Base-by-base conservation (phyloP, 2,329 filamentous ascomycete species). In the Arthroderma uncinatum region DNA sequence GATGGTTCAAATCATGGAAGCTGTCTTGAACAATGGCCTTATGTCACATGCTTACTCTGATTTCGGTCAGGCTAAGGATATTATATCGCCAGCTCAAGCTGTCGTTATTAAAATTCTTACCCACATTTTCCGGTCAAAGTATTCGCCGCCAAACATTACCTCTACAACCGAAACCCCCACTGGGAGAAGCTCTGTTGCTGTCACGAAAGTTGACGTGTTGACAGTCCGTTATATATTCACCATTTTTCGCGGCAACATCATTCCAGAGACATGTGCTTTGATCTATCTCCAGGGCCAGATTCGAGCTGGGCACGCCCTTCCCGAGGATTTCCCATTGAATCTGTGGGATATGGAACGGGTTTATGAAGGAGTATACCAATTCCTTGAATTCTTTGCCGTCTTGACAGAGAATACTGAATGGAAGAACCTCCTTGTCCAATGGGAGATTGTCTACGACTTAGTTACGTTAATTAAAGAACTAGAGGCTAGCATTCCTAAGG, bases 331-430 rank as follows among this genome's bases (percentile, higher is more conserved):
- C 65, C 92, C 92, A 0, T 84, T 96, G 1, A 94, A 97, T 65
- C 81, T 90, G 50, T 97, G 92, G 92, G 92, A 97, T 66, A 95
- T 97, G 86, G 92, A 97, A 69, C 83, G 92, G 12, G 92, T 94
- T 58, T 95, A 95, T 69, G 92, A 97, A 66, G 92, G 92, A 0
- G 82, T 97, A 0, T 89, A 91, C 54, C 91, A 96, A 70, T 95
- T 95, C 67, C 82, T 97, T 1, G 91, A 96, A 64, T 95, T 97
- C 68, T 86, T 96, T 56, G 89, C 87, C 14, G 91, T 93, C 0
- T 82, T 95, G 28, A 90, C 89, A 0, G 91, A 95, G 66, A 86
- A 92, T 64, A 80, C 85, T 44, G 85, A 89, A 54, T 89, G 89
- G 76, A 88, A 94, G 61, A 80, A 83, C 42, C 85, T 94, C 61